Percentiles rank a stretch among this genome's conserved stretches.
Conservation (phyloP, 768 basidiomycete species). For the Kwoniella shandongensis region DNA sequence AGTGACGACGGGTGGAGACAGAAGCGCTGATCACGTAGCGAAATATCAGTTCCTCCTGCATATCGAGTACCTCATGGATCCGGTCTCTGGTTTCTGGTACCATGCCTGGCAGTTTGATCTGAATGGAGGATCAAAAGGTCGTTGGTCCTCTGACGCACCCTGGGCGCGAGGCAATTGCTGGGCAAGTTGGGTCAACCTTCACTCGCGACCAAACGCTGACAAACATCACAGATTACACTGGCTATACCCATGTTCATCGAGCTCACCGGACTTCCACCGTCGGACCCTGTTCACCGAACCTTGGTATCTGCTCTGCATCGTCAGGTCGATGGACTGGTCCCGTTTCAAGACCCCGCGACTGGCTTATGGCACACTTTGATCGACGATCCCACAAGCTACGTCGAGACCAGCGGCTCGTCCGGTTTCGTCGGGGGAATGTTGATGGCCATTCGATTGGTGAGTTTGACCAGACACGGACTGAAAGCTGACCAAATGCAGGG, state of each 20-base stretch:
- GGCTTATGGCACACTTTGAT: slow-evolving; percentile 63
- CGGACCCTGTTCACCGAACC: slow-evolving; percentile 57
- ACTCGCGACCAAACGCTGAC: not conserved
- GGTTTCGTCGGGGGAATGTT: slow-evolving; percentile 45
- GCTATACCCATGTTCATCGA: slow-evolving; percentile 38
- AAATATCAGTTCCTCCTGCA: slow-evolving; percentile 50
- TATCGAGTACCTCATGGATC: slow-evolving; percentile 49
- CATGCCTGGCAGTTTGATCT: slow-evolving; percentile 49
- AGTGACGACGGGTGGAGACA: not conserved
- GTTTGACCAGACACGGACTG: not conserved
- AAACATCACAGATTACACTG: slow-evolving; percentile 24
- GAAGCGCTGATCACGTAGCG: slow-evolving; percentile 20
- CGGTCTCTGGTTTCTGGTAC: slow-evolving; percentile 46
- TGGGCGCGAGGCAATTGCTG: slow-evolving; percentile 64
- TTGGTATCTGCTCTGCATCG: slow-evolving; percentile 57
- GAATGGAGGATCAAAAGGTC: slow-evolving; percentile 20
- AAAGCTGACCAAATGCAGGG: slow-evolving; percentile 17
- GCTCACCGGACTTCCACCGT: slow-evolving; percentile 49
- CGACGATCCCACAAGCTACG: slow-evolving; percentile 58
- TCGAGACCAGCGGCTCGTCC: slow-evolving; percentile 55
- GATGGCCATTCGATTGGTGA: slow-evolving; percentile 28
- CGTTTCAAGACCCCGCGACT: slow-evolving; percentile 56
- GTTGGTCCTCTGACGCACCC: slow-evolving; percentile 54
- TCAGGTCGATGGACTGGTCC: slow-evolving; percentile 60
- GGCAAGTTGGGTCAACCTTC: slow-evolving; percentile 29